A percentile compares a stretch with the other conserved stretches of the same genome.
Conservation (phyloP, 345 rosid species). For the Iberis pinnata region DNA sequence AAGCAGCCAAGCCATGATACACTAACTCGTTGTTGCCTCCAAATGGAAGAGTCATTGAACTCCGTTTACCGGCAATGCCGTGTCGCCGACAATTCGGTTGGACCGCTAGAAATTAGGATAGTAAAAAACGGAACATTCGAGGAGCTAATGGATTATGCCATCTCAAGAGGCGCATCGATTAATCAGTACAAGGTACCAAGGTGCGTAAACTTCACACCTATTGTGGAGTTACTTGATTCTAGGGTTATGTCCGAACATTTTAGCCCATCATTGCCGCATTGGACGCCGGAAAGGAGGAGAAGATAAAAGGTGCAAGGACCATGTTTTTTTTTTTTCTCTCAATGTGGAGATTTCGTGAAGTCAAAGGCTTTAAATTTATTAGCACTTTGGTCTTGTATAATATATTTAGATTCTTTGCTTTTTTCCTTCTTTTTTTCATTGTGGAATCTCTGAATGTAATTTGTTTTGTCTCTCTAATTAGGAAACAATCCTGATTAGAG, state of each 20-base stretch:
- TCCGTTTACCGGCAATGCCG: slow-evolving; percentile 86
- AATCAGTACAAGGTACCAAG: slow-evolving; percentile 95
- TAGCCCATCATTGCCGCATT: slow-evolving; percentile 65
- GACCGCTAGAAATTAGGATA: slow-evolving; percentile 74
- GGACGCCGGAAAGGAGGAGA: slow-evolving; percentile 68
- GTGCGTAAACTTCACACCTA: slow-evolving; percentile 84
- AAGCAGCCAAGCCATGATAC: slow-evolving; percentile 43
- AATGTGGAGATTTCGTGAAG: slow-evolving; percentile 20
- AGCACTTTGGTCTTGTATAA: slow-evolving; percentile 29
- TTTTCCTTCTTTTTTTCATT: slow-evolving; percentile 2
- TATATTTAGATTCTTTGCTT: slow-evolving; percentile 26
- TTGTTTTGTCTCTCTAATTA: slow-evolving; percentile 26
- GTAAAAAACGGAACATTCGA: slow-evolving; percentile 89
- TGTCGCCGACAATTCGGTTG: slow-evolving; percentile 73
- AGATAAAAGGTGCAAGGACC: slow-evolving; percentile 18
- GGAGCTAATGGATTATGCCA: slow-evolving; percentile 92
- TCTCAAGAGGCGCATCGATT: slow-evolving; percentile 90
- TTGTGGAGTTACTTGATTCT: slow-evolving; percentile 78
- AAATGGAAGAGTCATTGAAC: slow-evolving; percentile 89
- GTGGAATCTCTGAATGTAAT: slow-evolving; percentile 23
- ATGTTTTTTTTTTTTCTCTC: slow-evolving; percentile 4
- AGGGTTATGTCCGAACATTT: slow-evolving; percentile 64
- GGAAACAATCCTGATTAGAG: slow-evolving; percentile 22
- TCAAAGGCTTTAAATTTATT: slow-evolving; percentile 27
- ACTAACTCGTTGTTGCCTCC: slow-evolving; percentile 56